Evolutionary conservation across 306 rosid genomes (phyloP), one percentile per base, ranked within the genome.

Genomic region (Pyrus pyrifolia): DNA sequence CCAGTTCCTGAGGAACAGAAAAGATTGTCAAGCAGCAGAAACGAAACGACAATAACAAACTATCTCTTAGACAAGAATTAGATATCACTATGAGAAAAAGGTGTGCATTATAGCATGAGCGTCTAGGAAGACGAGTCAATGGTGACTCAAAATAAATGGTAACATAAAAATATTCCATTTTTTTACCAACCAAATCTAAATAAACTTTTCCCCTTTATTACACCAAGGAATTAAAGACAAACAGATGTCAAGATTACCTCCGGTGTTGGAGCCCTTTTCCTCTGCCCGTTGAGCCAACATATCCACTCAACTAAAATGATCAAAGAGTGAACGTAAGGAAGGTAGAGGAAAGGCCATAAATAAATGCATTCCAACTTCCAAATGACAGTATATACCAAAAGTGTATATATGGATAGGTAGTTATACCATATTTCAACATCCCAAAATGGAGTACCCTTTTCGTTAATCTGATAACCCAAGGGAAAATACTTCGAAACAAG

Each of bases 231-330:
- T 59, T 35, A n/a, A 71, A 72, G 64, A 35, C 15, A 35, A 17
- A 35, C 8, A 35, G 33, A 31, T 33, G 67, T 78, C 68, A 30
- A 21, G 68, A 44, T 74, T 89, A 92, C 97, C 97, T 95, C 97
- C 15, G 79, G 64, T 4, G 96, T 89, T 78, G 97, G 99, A 87
- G 99, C 91, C 80, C n/a, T 89, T 85, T 92, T 95, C 29, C 99
- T 96, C 92, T 95, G 97, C 80, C 99, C 97, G 33, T 95, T 95
- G 70, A 90, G 84, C 99, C 99, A 95, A 85, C 97, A 89, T 88
- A 92, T 92, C 99, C 99, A 95, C 83, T 95, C 99, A 86, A 95
- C 99, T 95, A 82, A 52, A 82, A 83, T 18, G 78, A 79, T 80
- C 18, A 58, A 84, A 76, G 70, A 74, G 64, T 66, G 77, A 79